Conservation (phyloP, 2,329 filamentous ascomycete genomes). For the Parastagonospora avenae region DNA sequence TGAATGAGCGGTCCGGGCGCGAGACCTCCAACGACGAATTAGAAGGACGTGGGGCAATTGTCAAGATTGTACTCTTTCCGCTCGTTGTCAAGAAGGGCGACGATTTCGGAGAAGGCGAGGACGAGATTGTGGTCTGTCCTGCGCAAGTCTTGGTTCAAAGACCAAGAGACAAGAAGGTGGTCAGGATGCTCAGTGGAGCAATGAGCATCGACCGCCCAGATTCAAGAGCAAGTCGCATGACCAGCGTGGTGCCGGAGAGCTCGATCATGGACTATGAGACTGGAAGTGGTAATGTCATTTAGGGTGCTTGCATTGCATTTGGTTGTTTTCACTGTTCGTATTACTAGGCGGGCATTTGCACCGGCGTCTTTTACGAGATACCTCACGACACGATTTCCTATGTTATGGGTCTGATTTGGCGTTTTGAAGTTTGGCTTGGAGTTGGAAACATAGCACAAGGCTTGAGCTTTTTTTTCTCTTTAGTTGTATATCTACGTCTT, state of each 20-base stretch:
- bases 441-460: neutral
- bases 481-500: neutral
- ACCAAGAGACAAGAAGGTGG: slow-evolving; percentile 54
- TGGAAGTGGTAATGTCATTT: slow-evolving; percentile 34
- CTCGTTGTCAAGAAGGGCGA: slow-evolving; percentile 96
- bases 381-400: slow-evolving; percentile 16
- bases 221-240: slow-evolving; percentile 28
- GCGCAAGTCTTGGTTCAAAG: slow-evolving; percentile 85
- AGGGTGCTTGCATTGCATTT: slow-evolving; percentile 15
- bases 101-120: slow-evolving; percentile 82
- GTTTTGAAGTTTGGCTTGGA: neutral
- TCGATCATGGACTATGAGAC: slow-evolving; percentile 42
- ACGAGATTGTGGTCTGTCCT: slow-evolving; percentile 93
- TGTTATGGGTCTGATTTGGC: slow-evolving; percentile 7
- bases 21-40: slow-evolving; percentile 77
- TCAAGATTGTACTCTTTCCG: slow-evolving; percentile 93
- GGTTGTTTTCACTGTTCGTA: slow-evolving; percentile 7
- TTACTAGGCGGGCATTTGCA: slow-evolving; percentile 10
- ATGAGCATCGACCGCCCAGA: slow-evolving; percentile 52
- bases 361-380: slow-evolving; percentile 15
- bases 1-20: slow-evolving; percentile 87
- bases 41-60: slow-evolving; percentile 74
- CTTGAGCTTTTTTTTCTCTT: neutral
- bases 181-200: slow-evolving; percentile 56
- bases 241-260: slow-evolving; percentile 41